phyloP scores from a whole-genome alignment of 164 flowering plant genomes.

The Euptelea pleiosperma region DNA sequence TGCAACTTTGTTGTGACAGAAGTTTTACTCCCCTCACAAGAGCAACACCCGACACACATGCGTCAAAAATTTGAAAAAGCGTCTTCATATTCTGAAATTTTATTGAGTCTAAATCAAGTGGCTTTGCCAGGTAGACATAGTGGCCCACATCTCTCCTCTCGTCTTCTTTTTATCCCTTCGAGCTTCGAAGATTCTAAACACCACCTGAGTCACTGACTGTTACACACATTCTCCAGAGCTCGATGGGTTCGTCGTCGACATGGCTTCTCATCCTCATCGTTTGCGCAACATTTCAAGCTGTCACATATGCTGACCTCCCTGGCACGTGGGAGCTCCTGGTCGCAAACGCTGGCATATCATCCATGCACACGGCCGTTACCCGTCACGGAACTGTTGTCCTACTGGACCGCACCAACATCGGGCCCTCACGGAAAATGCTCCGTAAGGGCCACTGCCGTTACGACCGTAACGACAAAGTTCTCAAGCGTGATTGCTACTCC shows the following conservation, averaged over 20 bases:
- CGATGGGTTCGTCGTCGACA: neutral
- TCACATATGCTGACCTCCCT: conserved; percentile 49
- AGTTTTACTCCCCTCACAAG: no score
- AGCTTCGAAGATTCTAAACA: no score
- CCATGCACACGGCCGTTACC: conserved; percentile 96
- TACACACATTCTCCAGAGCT: no score
- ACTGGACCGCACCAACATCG: conserved; percentile 88
- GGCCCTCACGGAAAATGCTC: conserved; percentile 53
- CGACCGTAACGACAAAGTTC: conserved; percentile 37
- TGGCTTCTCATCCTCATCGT: conserved; percentile 2
- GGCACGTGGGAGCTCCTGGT: conserved; percentile 82
- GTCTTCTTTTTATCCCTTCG: no score
- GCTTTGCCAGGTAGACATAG: no score
- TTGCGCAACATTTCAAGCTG: neutral
- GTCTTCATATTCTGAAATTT: no score
- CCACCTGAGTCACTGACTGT: no score
- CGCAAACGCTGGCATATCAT: conserved; percentile 68
- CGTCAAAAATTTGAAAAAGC: no score
- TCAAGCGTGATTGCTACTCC: conserved; percentile 71
- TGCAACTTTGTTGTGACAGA: no score
- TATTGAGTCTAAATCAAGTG: no score
- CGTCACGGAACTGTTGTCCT: conserved; percentile 78
- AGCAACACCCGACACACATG: no score
- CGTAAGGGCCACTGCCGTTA: conserved; percentile 49
- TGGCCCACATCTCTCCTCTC: no score